Evolutionary conservation across 108 stramenopile species (phyloP).

Genomic region (Nannochloropsis salina): DNA sequence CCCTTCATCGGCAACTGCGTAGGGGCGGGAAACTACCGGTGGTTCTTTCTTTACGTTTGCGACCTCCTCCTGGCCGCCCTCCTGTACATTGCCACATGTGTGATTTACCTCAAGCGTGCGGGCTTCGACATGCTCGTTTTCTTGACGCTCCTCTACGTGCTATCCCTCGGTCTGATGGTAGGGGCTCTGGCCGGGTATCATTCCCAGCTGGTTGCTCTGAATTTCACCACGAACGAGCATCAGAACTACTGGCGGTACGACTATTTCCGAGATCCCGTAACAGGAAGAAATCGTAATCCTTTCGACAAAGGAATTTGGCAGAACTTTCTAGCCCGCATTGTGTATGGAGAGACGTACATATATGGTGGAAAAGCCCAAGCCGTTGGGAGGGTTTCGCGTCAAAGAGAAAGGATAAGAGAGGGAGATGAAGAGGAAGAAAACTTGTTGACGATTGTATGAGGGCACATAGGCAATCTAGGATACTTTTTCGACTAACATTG

Average conservation of each 20-base stretch:
- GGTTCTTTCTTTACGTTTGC: slow-evolving; percentile 75
- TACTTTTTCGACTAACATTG: too few species aligned
- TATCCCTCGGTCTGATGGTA: slow-evolving; percentile 57
- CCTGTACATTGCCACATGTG: slow-evolving; percentile 56
- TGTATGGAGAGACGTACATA: background rate
- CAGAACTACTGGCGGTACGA: slow-evolving; percentile 67
- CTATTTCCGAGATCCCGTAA: slow-evolving; percentile 62
- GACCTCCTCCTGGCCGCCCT: slow-evolving; percentile 56
- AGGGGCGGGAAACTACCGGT: slow-evolving; percentile 88
- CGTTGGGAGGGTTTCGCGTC: background rate
- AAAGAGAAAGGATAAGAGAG: background rate
- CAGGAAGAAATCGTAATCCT: slow-evolving; percentile 68
- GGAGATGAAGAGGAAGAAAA: background rate
- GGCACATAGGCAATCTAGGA: background rate
- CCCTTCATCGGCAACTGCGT: slow-evolving; percentile 90
- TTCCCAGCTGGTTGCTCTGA: slow-evolving; percentile 66
- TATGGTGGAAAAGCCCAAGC: too few species aligned
- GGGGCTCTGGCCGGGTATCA: slow-evolving; percentile 71
- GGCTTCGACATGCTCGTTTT: slow-evolving; percentile 49
- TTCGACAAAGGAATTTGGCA: slow-evolving; percentile 66
- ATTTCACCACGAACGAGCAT: slow-evolving; percentile 94
- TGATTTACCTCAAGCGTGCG: slow-evolving; percentile 55
- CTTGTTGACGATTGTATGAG: slow-evolving; percentile 3
- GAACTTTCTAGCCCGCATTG: slow-evolving; percentile 55
- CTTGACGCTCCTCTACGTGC: slow-evolving; percentile 52